Evolutionary conservation across 2,329 filamentous ascomycete genomes (phyloP), one percentile per base, ranked within the genome.

Genomic region (Diaporthe vexans): DNA sequence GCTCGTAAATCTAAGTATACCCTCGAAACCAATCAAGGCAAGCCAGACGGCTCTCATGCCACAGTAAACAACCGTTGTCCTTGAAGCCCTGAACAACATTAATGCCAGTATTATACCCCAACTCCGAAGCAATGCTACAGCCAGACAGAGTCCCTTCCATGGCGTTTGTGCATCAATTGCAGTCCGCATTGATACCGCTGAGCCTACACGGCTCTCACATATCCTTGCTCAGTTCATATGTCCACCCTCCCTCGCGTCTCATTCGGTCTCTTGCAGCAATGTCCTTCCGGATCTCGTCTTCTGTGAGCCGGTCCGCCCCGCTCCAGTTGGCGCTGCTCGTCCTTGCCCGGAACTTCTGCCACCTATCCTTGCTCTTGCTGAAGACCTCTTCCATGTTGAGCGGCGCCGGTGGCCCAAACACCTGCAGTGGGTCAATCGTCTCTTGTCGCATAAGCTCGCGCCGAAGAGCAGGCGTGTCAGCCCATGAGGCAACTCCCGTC

Each of bases 321-420:
- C 90, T 93, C 97, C 97, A 99, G 85, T 98, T 97, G 48, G 97
- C 97, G 83, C 95, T 98, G 78, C 94, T 97, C 7, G 96, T 98
- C 73, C 97, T 90, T 69, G 94, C 92, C 24, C 97, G 91, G 88
- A 98, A 98, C 81, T 95, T 94, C 86, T 94, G 94, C 82, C 94
- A 91, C 77, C 93, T 88, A 73, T 96, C 95, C 82, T 95, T 95
- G 83, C 94, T 95, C 82, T 95, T 94, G 83, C 90, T 93, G 84
- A 99, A 99, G 43, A 98, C 95, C 81, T 98, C 95, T 80, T 99
- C 97, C 93, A 99, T 97, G 80, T 95, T 94, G 77, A 99, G 88
- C 17, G 95, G 94, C 15, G 90, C 92, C 33, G 97, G 95, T 0
- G 94, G 94, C 0, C 97, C 97, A 80, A 99, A 99, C 71, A 99